Conservation (phyloP, 345 rosid genomes). For the Eucalyptus sp. region DNA sequence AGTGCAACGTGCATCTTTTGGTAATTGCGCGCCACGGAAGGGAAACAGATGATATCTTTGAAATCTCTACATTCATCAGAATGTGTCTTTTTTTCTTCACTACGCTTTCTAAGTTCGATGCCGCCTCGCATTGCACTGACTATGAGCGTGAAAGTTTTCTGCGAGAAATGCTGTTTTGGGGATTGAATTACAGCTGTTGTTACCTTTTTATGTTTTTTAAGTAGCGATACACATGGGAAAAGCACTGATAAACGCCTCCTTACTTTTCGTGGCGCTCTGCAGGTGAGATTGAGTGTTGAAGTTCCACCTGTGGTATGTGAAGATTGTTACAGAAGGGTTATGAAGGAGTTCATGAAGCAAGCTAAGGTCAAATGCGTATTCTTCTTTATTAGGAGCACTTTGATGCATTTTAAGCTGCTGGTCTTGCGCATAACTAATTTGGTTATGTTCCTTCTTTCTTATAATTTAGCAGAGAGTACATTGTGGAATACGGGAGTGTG, state of each 20-base stretch:
- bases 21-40: neutral
- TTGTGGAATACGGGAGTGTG: neutral
- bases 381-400: neutral
- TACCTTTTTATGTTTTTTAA: neutral
- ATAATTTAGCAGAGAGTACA: neutral
- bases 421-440: neutral
- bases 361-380: constrained; percentile 38
- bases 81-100: neutral
- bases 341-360: constrained; percentile 55
- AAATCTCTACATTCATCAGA: neutral
- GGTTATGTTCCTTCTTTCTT: neutral
- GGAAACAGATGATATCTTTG: neutral
- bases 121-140: neutral
- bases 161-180: neutral
- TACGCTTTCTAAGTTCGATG: neutral
- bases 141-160: neutral
- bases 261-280: neutral
- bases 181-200: neutral
- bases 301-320: constrained; percentile 63
- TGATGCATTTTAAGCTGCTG: neutral
- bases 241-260: neutral
- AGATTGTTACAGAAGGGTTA: constrained; percentile 67
- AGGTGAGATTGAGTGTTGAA: constrained; percentile 65
- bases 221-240: neutral
- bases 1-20: neutral